Evolutionary conservation across 768 basidiomycete species (phyloP), one percentile per base, ranked within the genome.

Genomic region (Agaricus subrufescens): DNA sequence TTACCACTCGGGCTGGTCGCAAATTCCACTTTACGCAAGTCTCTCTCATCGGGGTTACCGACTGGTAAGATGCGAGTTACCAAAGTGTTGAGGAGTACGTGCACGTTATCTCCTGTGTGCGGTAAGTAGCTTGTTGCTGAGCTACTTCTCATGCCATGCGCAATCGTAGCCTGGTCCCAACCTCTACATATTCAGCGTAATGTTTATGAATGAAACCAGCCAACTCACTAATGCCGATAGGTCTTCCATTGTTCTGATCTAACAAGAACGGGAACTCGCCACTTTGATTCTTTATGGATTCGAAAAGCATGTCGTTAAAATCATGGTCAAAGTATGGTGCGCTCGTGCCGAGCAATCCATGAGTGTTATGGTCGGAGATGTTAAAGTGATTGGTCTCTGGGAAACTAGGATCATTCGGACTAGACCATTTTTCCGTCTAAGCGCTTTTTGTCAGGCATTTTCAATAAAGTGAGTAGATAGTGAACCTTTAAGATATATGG

Each of bases 41-140:
- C 58, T 19, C 12, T 14, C n/a, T 29, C 11, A 23, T 39, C 38
- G 38, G 5, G 34, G 9, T 38, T 9, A 26, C 37, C 29, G 3
- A 44, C 9, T n/a, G 53, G 54, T 3, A 61, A 44, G 25, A 68
- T 43, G 10, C 62, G 61, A 6, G 62, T 63, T 3, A 67, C 68
- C 27, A 60, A 61, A 0, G 66, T 65, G 46, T 68, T 65, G 8
- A 70, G 25, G 4, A 74, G 23, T 9, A 74, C 61, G 34, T 70
- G 57, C 6, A 74, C 45, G 48, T 74, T 74, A 15, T 45, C 37
- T 3, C 69, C 64, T 0, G 40, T 46, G 0, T 58, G 52, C 19
- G 3, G 57, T 12, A 62, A 29, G 40, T 62, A 62, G 10, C 56
- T 56, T 1, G 58, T 57, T 4, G 61, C 58, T 34, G 61, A 52